Percentiles rank a stretch among this genome's conserved stretches.
phyloP scores from a whole-genome alignment of 768 basidiomycete genomes.

The Xerocomellus intermedius region DNA sequence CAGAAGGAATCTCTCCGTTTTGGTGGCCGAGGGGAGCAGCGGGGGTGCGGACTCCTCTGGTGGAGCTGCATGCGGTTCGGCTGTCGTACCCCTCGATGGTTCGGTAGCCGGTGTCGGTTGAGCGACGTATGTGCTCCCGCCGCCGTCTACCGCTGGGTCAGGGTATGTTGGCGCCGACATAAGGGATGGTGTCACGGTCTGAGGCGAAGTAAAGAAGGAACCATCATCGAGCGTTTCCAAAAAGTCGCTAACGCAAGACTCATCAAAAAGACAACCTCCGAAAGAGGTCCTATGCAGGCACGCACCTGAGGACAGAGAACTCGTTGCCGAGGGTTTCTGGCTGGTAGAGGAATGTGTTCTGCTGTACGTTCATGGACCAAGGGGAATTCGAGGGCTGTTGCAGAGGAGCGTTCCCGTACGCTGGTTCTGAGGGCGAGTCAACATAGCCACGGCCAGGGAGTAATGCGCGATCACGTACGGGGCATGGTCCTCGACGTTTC shows the following conservation, averaged over 20 bases:
- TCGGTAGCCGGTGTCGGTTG: slow-evolving; percentile 19
- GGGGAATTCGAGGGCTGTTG: slow-evolving; percentile 36
- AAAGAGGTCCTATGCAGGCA: neutral
- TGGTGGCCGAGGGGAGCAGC: slow-evolving; percentile 70
- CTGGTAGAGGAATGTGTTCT: slow-evolving; percentile 61
- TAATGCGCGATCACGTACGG: slow-evolving; percentile 16
- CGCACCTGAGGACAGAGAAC: slow-evolving; percentile 77
- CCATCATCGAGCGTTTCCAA: slow-evolving; percentile 85
- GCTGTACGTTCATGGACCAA: slow-evolving; percentile 54
- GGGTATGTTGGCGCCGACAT: slow-evolving; percentile 41
- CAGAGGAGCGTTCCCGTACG: slow-evolving; percentile 19
- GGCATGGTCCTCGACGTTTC: slow-evolving; percentile 35
- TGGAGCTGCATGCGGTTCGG: slow-evolving; percentile 23
- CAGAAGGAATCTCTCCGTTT: slow-evolving; percentile 85
- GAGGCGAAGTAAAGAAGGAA: slow-evolving; percentile 67
- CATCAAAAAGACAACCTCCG: neutral
- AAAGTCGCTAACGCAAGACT: slow-evolving; percentile 59
- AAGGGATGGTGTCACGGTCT: slow-evolving; percentile 47
- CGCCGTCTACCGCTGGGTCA: slow-evolving; percentile 8
- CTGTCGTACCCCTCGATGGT: slow-evolving; percentile 20
- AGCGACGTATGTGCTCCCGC: slow-evolving; percentile 14
- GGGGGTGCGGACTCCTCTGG: slow-evolving; percentile 44
- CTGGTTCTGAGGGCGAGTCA: slow-evolving; percentile 17
- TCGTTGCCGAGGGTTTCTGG: slow-evolving; percentile 78
- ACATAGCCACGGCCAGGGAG: neutral